These are phyloP conservation scores for Rhododendron henanense DNA, from an alignment of 148 eudicot species.

Conservation along the genomic window DNA sequence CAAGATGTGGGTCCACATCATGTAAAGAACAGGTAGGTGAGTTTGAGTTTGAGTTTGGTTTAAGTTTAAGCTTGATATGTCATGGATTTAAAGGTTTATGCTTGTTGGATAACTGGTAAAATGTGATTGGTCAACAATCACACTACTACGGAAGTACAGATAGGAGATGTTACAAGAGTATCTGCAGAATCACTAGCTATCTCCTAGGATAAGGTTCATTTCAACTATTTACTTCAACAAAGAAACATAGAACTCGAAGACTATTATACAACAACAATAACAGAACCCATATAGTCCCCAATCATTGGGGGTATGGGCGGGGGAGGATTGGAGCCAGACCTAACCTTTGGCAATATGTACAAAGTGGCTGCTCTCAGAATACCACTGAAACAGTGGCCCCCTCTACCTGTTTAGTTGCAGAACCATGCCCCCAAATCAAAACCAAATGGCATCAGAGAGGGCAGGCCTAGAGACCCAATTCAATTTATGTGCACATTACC, in stretches of 20 bases:
- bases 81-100: neutral
- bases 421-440: too few relatives aligned
- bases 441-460: too few relatives aligned
- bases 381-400: too few relatives aligned
- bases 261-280: neutral
- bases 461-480: too few relatives aligned
- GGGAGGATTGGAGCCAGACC: too few relatives aligned
- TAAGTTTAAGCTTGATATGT: neutral
- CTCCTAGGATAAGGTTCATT: neutral
- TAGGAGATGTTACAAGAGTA: neutral
- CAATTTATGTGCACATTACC: too few relatives aligned
- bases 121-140: neutral
- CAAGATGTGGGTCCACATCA: neutral
- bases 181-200: neutral
- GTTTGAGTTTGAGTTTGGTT: neutral
- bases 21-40: neutral
- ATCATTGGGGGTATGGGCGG: too few relatives aligned
- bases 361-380: too few relatives aligned
- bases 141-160: neutral
- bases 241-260: neutral
- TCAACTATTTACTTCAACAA: neutral
- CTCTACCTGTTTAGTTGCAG: too few relatives aligned
- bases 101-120: neutral
- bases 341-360: too few relatives aligned
- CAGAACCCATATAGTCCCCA: too few relatives aligned